Evolutionary conservation across 345 rosid species (phyloP).

Genomic region (Psidium friedrichsthalianum): DNA sequence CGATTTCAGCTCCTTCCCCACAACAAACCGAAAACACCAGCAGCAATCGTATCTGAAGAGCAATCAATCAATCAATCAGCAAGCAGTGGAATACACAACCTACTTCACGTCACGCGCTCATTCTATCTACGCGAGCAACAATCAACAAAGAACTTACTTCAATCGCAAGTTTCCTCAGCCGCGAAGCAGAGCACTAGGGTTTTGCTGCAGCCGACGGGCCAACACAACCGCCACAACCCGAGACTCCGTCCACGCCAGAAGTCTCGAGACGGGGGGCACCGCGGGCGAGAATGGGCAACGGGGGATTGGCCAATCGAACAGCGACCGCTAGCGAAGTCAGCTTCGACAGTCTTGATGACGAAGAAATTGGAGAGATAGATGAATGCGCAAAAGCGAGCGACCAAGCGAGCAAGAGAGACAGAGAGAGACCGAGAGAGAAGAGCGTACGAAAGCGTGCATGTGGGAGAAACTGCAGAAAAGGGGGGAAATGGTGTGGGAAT

Average conservation of each 20-base stretch:
- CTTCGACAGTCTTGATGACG: not conserved
- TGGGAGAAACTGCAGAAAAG: not conserved
- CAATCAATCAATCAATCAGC: not conserved
- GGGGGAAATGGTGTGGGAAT: not conserved
- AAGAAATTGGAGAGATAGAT: not conserved
- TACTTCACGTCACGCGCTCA: not conserved
- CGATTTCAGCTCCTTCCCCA: not conserved
- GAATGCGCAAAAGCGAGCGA: not conserved
- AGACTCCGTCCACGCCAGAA: not conserved
- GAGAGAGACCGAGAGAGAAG: not conserved
- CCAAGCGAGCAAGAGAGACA: not conserved
- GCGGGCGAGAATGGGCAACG: not conserved
- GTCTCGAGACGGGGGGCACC: not conserved
- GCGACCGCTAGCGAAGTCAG: not conserved
- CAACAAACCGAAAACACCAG: not conserved
- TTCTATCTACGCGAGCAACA: not conserved
- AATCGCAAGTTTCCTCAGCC: not conserved
- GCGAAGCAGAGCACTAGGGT: not conserved
- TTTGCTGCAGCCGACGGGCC: not conserved
- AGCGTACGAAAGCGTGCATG: not conserved
- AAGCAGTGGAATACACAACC: not conserved
- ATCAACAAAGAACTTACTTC: not conserved
- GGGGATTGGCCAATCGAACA: not conserved
- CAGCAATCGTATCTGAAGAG: not conserved
- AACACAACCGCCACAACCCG: not conserved